Conservation (phyloP, 257 asterid species). For the Ilex asprella region DNA sequence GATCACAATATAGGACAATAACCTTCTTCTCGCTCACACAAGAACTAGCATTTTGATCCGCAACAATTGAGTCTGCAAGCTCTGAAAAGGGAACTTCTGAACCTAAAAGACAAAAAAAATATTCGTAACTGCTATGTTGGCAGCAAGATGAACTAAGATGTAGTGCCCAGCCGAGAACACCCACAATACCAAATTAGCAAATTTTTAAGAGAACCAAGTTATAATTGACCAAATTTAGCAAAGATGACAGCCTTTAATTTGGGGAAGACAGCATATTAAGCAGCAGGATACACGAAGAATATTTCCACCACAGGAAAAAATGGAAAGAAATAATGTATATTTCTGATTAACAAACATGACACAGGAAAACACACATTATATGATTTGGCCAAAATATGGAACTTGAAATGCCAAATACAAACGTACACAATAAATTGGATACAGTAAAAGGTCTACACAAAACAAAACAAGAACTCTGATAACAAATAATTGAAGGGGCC, state of each 20-base stretch:
- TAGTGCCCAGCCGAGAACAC: not conserved
- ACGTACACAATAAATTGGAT: too few relatives aligned
- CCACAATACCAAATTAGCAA: not conserved
- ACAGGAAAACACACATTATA: too few relatives aligned
- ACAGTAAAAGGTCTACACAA: too few relatives aligned
- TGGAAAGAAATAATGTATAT: too few relatives aligned
- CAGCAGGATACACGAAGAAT: not conserved
- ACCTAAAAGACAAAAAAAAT: slow-evolving; percentile 35
- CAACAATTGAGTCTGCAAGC: slow-evolving; percentile 66
- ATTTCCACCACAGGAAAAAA: too few relatives aligned
- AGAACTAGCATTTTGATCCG: slow-evolving; percentile 29
- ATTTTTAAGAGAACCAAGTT: not conserved
- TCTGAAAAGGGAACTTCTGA: slow-evolving; percentile 51
- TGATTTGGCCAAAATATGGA: too few relatives aligned
- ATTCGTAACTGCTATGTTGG: not conserved
- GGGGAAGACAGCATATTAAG: not conserved
- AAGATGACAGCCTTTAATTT: not conserved
- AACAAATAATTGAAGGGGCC: too few relatives aligned
- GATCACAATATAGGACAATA: slow-evolving; percentile 16
- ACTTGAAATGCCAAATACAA: too few relatives aligned
- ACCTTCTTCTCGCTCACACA: slow-evolving; percentile 21
- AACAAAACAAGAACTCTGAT: too few relatives aligned
- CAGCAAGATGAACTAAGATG: not conserved
- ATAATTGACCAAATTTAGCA: not conserved
- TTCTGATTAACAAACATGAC: too few relatives aligned